Conservation (phyloP, 306 rosid species). For the Inga oerstediana region DNA sequence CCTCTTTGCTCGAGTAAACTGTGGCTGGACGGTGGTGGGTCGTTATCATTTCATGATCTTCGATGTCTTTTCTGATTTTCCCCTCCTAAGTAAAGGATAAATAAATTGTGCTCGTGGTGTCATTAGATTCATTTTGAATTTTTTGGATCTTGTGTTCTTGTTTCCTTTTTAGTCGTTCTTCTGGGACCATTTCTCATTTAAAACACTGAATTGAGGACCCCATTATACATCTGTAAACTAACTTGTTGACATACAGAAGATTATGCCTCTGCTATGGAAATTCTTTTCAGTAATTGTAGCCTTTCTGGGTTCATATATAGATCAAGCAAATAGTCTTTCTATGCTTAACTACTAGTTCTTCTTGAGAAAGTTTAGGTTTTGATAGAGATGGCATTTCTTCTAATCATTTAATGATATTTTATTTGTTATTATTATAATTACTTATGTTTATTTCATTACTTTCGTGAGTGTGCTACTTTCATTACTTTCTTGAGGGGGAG, state of each 20-base stretch:
- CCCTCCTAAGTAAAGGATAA: background rate
- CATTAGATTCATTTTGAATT: background rate
- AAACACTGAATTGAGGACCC: background rate
- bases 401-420: background rate
- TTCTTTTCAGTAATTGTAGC: background rate
- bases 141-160: conserved; percentile 41
- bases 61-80: background rate
- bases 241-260: background rate
- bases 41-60: background rate
- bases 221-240: background rate
- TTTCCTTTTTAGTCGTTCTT: conserved; percentile 9
- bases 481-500: too few species aligned
- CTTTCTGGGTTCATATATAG: background rate
- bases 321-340: conserved; percentile 9
- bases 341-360: background rate
- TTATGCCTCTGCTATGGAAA: background rate
- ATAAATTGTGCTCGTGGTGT: background rate
- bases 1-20: background rate
- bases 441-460: background rate
- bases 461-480: background rate
- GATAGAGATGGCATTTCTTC: background rate
- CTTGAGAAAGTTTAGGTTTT: background rate
- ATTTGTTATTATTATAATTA: too few species aligned
- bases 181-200: background rate
- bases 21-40: background rate